Conservation (phyloP, 2,329 filamentous ascomycete genomes). For the Thyridium curvatum region DNA sequence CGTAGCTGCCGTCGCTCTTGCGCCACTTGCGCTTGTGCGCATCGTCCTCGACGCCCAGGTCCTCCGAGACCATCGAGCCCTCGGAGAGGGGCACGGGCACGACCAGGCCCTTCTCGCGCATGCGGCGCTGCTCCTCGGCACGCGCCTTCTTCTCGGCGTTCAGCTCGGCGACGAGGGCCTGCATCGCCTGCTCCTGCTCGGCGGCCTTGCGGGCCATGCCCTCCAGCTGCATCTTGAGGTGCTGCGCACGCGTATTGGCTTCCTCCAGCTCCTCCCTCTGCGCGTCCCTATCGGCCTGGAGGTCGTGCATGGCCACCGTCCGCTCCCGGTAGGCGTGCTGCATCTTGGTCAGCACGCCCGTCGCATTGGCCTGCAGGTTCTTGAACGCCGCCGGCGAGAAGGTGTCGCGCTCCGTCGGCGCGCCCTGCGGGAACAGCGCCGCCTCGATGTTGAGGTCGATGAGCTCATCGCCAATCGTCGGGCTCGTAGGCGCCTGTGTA, state of each 20-base stretch:
- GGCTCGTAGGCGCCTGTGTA: conserved; percentile 15
- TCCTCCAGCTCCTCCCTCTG: conserved; percentile 51
- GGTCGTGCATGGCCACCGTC: conserved; percentile 40
- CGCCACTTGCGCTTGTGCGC: conserved; percentile 29
- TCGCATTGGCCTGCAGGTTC: conserved; percentile 53
- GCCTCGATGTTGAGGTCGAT: conserved; percentile 48
- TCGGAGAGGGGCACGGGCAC: conserved; percentile 17
- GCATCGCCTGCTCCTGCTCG: conserved; percentile 45
- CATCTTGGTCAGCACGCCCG: conserved; percentile 46
- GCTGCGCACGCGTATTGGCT: conserved; percentile 41
- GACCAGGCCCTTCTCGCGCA: conserved; percentile 16
- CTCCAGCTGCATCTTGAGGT: conserved; percentile 54
- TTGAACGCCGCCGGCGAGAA: conserved; percentile 56
- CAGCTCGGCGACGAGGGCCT: conserved; percentile 36
- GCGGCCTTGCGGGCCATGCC: conserved; percentile 47
- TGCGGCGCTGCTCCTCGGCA: conserved; percentile 27
- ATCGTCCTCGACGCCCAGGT: conserved; percentile 45
- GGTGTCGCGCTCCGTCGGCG: conserved; percentile 35
- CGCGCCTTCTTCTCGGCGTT: conserved; percentile 42
- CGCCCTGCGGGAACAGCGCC: conserved; percentile 42
- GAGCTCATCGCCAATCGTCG: conserved; percentile 40
- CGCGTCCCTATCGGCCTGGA: conserved; percentile 46
- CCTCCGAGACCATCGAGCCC: conserved; percentile 38
- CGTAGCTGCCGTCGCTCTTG: conserved; percentile 35
- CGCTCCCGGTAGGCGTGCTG: conserved; percentile 53